Conservation (phyloP, 2,329 filamentous ascomycete genomes). For the Pestalotiopsis sp. region DNA sequence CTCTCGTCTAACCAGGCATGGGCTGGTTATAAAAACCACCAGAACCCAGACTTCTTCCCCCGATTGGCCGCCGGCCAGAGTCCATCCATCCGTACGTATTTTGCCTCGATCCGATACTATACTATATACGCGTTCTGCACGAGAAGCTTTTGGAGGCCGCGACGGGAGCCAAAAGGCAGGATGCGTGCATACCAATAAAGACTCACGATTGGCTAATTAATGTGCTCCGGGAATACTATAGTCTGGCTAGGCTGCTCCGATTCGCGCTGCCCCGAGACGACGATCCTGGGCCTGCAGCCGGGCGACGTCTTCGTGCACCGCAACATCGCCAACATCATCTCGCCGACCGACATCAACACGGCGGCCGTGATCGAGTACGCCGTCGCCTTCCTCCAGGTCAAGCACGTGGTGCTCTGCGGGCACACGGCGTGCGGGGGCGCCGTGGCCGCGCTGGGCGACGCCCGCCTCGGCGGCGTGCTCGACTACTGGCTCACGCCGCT, state of each 20-base stretch:
- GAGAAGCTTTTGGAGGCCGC: not conserved
- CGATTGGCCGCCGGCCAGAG: conserved; percentile 68
- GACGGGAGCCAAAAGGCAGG: not conserved
- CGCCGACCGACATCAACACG: conserved; percentile 73
- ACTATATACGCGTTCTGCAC: not conserved
- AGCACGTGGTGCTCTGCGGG: conserved; percentile 71
- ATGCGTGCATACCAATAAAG: conserved; percentile 6
- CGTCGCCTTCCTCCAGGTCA: conserved; percentile 70
- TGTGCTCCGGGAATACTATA: conserved; percentile 23
- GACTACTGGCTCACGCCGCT: conserved; percentile 58
- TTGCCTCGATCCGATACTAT: not conserved
- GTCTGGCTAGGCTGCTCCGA: conserved; percentile 90
- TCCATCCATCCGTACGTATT: conserved; percentile 58
- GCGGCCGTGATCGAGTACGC: conserved; percentile 79
- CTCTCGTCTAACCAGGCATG: conserved; percentile 71
- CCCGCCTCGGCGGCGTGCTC: conserved; percentile 52
- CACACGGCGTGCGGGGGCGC: conserved; percentile 72
- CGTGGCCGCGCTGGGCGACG: conserved; percentile 54
- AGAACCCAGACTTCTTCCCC: conserved; percentile 72
- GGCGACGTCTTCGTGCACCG: conserved; percentile 89
- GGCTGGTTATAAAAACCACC: conserved; percentile 64
- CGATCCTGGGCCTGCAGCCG: conserved; percentile 74
- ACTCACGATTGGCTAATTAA: not conserved
- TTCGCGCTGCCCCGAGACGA: conserved; percentile 82
- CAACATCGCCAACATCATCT: conserved; percentile 86